A percentile compares a stretch with the other conserved stretches of the same genome.
phyloP scores from a whole-genome alignment of 768 basidiomycete species.

The Suillus sp. region DNA sequence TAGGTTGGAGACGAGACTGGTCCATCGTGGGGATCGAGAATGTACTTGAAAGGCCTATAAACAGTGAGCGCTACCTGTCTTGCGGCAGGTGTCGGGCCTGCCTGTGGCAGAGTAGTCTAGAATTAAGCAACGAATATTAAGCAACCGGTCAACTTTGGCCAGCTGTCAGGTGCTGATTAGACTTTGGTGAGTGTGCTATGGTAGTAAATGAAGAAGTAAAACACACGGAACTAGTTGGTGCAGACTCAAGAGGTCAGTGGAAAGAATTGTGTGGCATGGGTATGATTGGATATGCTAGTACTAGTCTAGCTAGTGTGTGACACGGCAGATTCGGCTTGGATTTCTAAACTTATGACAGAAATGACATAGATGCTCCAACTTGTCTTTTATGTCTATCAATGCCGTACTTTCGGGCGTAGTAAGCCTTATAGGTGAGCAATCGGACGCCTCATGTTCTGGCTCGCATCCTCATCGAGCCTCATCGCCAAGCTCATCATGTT shows the following conservation, averaged over 20 bases:
- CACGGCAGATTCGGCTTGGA: slow-evolving; percentile 4
- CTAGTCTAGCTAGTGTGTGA: slow-evolving; percentile 1
- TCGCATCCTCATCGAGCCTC: neutral
- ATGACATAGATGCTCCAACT: neutral
- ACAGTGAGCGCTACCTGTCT: slow-evolving; percentile 28
- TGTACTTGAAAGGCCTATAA: slow-evolving; percentile 14
- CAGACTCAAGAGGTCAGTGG: slow-evolving; percentile 1
- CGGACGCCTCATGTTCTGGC: neutral
- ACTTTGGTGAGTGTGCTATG: slow-evolving; percentile 1
- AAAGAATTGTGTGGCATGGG: neutral
- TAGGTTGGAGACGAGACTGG: slow-evolving; percentile 26
- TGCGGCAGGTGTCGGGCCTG: slow-evolving; percentile 7
- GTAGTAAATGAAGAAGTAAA: neutral
- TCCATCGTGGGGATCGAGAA: slow-evolving; percentile 31
- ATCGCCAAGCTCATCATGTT: neutral
- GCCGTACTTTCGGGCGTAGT: neutral
- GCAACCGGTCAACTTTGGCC: slow-evolving; percentile 23
- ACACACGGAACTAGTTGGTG: slow-evolving; percentile 1
- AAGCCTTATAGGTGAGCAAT: neutral
- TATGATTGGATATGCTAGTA: neutral
- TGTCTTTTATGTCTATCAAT: slow-evolving; percentile 3
- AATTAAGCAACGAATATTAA: slow-evolving; percentile 16
- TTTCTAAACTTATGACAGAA: slow-evolving; percentile 11
- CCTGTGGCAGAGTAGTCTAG: neutral
- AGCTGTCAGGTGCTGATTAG: slow-evolving; percentile 19